These are phyloP conservation scores for Straminergon stramineum DNA, from an alignment of 225 moss, liverwort and hornwort genomes.

Conservation along the genomic window DNA sequence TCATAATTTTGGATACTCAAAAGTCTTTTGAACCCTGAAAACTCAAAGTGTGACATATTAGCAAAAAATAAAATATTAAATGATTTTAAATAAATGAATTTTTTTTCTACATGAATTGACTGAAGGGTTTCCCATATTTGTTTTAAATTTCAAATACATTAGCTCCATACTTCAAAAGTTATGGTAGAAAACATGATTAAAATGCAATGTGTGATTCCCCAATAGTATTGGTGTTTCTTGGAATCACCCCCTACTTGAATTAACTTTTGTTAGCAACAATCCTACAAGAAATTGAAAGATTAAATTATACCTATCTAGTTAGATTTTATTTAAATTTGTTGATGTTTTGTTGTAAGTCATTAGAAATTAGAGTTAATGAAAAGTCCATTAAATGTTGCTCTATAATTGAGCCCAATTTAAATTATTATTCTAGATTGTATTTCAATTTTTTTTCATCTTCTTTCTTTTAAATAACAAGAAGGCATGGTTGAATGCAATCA, in stretches of 20 bases:
- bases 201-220: rapidly evolving
- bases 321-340: not conserved
- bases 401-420: not conserved
- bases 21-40: not conserved
- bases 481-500: not conserved
- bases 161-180: not conserved
- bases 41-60: not conserved
- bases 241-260: not conserved
- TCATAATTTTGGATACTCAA: not conserved
- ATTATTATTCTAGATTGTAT: too few species aligned
- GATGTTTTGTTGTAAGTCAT: too few species aligned
- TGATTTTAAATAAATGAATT: rapidly evolving
- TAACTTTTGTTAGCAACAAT: not conserved
- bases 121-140: rapidly evolving
- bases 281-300: too few species aligned
- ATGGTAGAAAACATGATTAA: not conserved
- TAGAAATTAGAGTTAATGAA: not conserved
- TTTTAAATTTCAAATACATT: not conserved
- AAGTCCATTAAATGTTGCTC: rapidly evolving
- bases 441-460: not conserved
- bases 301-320: rapidly evolving
- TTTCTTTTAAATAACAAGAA: not conserved
- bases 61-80: not conserved
- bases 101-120: not conserved
- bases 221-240: not conserved